Percentiles rank a stretch among this genome's conserved stretches.
phyloP scores from a whole-genome alignment of 805 yeast genomes.

The Starmerella bacillaris region DNA sequence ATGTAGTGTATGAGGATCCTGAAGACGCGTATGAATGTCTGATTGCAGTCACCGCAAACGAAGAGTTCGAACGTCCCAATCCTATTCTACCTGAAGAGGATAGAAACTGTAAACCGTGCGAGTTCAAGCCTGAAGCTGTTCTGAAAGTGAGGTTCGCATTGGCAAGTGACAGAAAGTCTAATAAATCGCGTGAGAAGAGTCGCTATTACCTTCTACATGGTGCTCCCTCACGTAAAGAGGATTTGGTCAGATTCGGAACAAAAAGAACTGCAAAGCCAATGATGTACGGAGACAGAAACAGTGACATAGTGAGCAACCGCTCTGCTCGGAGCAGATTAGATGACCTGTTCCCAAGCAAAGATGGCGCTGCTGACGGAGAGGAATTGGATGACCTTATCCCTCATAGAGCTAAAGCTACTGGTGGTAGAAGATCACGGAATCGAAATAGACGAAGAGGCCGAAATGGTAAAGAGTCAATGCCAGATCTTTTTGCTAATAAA shows the following conservation, averaged over 20 bases:
- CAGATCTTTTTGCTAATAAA: constrained; percentile 15
- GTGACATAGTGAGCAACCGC: constrained; percentile 7
- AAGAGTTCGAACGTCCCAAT: constrained; percentile 15
- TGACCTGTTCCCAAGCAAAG: constrained; percentile 16
- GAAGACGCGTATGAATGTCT: constrained; percentile 28
- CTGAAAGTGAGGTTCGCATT: constrained; percentile 34
- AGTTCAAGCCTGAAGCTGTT: constrained; percentile 21
- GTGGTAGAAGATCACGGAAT: constrained; percentile 1
- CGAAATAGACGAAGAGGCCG: constrained; percentile 7
- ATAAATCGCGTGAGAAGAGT: constrained; percentile 39
- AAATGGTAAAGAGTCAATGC: constrained; percentile 5
- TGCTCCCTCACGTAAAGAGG: constrained; percentile 35
- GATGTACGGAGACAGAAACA: constrained; percentile 13
- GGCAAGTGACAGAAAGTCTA: constrained; percentile 37
- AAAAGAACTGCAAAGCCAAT: constrained; percentile 15
- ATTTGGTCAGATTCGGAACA: constrained; percentile 17
- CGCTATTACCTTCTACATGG: constrained; percentile 54
- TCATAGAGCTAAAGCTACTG: constrained; percentile 14
- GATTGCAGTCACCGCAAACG: constrained; percentile 22
- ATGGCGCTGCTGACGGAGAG: constrained; percentile 9
- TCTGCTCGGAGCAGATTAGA: constrained; percentile 9
- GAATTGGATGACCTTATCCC: constrained; percentile 25
- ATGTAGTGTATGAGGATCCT: constrained; percentile 32
- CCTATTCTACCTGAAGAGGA: constrained; percentile 13
- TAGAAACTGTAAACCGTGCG: constrained; percentile 23